Base-by-base conservation (phyloP, 75 land plant species). In the Isoetes taiwanensis region DNA sequence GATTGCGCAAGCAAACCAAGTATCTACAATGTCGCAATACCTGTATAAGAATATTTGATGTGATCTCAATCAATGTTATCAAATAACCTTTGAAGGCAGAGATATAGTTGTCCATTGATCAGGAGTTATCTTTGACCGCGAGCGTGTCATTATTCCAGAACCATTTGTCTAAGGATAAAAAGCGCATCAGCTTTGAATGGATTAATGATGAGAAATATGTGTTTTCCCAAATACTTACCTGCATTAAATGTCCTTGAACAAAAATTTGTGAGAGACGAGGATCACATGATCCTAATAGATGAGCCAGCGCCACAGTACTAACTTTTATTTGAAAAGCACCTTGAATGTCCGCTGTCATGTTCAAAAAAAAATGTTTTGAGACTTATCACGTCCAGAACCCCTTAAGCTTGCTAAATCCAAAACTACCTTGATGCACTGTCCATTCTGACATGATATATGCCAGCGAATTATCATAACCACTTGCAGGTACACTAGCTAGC, bases 261-360 rank as follows among this genome's bases (percentile, higher is more conserved):
- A 78, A 56, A 23, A 88, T 68, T 21, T 73, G 80, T 40, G 54
- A 71, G 41, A 94, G 60, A 48, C 79, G 79, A 23, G 71, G 71
- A 72, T 94, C 82, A 56, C 64, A 64, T 54, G 86, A 72, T 20
- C 73, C 75, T 10, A 94, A 76, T 57, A 94, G 34, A 3, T 81
- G 52, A 57, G 86, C 89, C 72, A 94, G 67, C 42, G 99, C 99
- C 56, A 78, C 80, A 11, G 87, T 94, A 1, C 91, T 94, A 19
- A 94, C 86, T 59, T 94, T 94, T 26, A 94, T 87, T 63, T 84
- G 90, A 53, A 87, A 94, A 0, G 82, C 41, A n/a, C 99, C 99
- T 52, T 79, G 86, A 52, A 94, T 84, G 58, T 94, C 99, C 9
- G 78, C 99, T 94, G 69, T 41, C 67, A 40, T 12, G 9, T 30